These are phyloP conservation scores for Pleomassaria siparia DNA, from an alignment of 2,329 filamentous ascomycete genomes.

Conservation along the genomic window DNA sequence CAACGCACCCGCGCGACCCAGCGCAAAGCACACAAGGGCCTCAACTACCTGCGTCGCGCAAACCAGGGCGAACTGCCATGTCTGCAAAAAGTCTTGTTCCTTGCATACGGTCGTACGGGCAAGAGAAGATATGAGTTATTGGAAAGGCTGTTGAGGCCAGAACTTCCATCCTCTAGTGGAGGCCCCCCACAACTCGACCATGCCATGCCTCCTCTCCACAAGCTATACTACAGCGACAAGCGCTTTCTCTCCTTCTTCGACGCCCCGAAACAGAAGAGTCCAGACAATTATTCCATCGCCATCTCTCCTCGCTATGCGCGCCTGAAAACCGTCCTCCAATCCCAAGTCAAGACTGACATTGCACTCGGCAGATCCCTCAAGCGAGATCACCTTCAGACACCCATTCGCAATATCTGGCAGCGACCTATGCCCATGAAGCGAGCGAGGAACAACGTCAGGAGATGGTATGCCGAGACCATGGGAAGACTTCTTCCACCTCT, in stretches of 20 bases:
- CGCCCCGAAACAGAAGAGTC: constrained; percentile 22
- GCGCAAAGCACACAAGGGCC: constrained; percentile 36
- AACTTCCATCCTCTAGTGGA: constrained; percentile 13
- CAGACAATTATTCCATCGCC: constrained; percentile 17
- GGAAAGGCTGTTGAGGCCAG: constrained; percentile 24
- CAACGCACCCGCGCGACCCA: constrained; percentile 23
- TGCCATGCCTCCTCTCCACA: constrained; percentile 36
- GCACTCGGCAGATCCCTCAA: constrained; percentile 27
- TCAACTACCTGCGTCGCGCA: constrained; percentile 53
- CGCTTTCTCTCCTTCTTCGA: constrained; percentile 34
- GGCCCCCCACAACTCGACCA: constrained; percentile 3
- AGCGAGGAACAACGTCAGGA: constrained; percentile 45
- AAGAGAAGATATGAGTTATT: constrained; percentile 52
- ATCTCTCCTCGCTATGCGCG: constrained; percentile 35
- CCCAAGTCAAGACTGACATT: constrained; percentile 23
- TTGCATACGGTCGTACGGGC: constrained; percentile 61
- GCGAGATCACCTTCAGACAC: constrained; percentile 33
- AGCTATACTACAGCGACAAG: constrained; percentile 39
- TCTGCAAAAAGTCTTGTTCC: constrained; percentile 55
- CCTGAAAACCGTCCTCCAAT: constrained; percentile 30
- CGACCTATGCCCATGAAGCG: constrained; percentile 49
- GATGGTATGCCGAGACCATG: constrained; percentile 49
- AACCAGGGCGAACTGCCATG: constrained; percentile 57
- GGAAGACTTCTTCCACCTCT: constrained; percentile 49
- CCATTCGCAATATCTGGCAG: constrained; percentile 50